These are phyloP conservation scores for Aspergillus diversus DNA, from an alignment of 495 filamentous ascomycete genomes.

Conservation along the genomic window DNA sequence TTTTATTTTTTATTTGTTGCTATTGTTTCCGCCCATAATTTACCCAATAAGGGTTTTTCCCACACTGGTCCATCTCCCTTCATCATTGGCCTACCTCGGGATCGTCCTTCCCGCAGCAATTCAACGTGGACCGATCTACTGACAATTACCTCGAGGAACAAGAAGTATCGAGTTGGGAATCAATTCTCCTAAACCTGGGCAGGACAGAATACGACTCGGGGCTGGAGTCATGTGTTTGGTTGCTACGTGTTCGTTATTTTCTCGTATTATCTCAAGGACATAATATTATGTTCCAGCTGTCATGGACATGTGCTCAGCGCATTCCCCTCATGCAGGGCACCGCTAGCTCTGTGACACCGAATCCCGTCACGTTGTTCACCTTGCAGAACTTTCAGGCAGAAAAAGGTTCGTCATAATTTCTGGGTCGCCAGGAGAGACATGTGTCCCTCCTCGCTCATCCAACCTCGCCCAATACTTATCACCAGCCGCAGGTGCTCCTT, in stretches of 20 bases:
- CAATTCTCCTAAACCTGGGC: not conserved
- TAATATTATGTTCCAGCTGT: not conserved
- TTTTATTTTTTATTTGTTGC: slow-evolving; percentile 1
- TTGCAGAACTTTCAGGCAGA: not conserved
- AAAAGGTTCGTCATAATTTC: not conserved
- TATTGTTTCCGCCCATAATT: not conserved
- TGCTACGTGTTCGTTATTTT: not conserved
- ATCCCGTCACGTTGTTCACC: not conserved
- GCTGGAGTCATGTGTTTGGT: not conserved
- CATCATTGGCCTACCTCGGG: slow-evolving; percentile 11
- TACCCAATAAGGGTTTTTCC: not conserved
- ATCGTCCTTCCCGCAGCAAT: slow-evolving; percentile 18
- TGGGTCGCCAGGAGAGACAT: too few relatives aligned
- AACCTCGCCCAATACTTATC: too few relatives aligned
- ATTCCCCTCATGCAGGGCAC: not conserved
- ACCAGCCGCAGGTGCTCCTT: too few relatives aligned
- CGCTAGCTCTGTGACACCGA: not conserved
- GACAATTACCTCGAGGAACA: too few relatives aligned
- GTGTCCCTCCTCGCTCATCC: too few relatives aligned
- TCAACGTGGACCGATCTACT: slow-evolving; percentile 5
- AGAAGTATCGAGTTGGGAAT: not conserved
- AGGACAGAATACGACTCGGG: not conserved
- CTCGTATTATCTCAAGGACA: not conserved
- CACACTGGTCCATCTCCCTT: not conserved
- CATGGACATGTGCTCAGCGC: not conserved